Conservation (phyloP, 75 land plant genomes). For the Cunninghamia lanceolata region DNA sequence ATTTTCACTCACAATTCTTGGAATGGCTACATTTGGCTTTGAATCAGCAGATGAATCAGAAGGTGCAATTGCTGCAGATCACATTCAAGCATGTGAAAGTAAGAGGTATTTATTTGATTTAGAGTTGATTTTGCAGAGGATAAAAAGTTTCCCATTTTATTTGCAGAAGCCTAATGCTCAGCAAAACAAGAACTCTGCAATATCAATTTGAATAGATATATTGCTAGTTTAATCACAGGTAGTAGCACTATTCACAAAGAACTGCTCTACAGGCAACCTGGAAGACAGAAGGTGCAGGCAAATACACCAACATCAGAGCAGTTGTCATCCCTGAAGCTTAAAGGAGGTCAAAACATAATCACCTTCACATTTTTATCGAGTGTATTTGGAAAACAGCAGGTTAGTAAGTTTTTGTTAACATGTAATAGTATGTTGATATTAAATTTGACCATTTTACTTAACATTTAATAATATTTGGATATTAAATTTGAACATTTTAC, state of each 20-base stretch:
- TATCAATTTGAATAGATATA: not conserved
- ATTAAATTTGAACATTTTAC: not conserved
- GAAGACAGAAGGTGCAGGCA: constrained; percentile 20
- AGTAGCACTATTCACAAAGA: not conserved
- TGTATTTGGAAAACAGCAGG: constrained; percentile 50
- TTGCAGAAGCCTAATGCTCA: constrained; percentile 34
- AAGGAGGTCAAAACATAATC: constrained; percentile 39
- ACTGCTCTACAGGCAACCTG: constrained; percentile 12
- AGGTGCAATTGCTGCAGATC: constrained; percentile 35
- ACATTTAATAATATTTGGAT: not conserved
- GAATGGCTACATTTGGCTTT: constrained; percentile 33
- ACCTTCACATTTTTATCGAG: constrained; percentile 41
- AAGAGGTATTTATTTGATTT: constrained; percentile 1
- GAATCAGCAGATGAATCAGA: constrained; percentile 12
- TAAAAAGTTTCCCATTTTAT: constrained; percentile 87
- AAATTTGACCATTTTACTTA: not conserved
- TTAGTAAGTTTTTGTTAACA: constrained; percentile 4
- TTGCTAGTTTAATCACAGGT: not conserved
- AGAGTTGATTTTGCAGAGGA: constrained; percentile 41
- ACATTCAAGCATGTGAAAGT: constrained; percentile 13
- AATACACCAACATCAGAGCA: constrained; percentile 45
- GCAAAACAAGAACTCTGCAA: constrained; percentile 7
- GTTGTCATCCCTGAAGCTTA: constrained; percentile 40
- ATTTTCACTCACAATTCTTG: constrained; percentile 32
- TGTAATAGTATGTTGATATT: not conserved